Evolutionary conservation across 129 eudicot species (phyloP), one percentile per base, ranked within the genome.

Genomic region (Escallonia herrerae): DNA sequence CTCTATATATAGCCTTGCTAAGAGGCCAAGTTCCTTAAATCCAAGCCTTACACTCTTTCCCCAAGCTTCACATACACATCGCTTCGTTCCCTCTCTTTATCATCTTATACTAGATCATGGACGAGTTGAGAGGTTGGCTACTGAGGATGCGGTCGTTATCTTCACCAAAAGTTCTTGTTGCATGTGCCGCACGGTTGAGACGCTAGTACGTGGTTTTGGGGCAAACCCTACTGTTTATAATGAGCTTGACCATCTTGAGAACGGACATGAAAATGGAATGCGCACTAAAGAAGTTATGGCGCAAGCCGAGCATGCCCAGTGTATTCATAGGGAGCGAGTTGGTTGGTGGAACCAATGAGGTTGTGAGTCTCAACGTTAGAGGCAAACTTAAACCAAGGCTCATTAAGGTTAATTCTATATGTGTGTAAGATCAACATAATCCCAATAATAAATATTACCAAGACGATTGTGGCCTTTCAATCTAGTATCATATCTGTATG

Each of bases 321-420:
- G 84, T 80, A 15, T 80, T 22, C 57, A 80, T 80, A 8, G 81
- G 84, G 37, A 71, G 76, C 56, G 78, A 80, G 68, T 50, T 80
- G 45, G 66, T 80, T 62, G 84, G 84, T 51, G 84, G 84, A 67
- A 46, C 75, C 7, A 72, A 62, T 11, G 84, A 80, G 70, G 78
- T 80, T 64, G 72, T 80, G 78, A 58, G 78, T 4, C 84, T 80
- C 56, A 70, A 76, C 52, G 65, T 80, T 57, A 54, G 58, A 63
- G 58, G 78, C 73, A 15, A 7, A 51, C 74, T 80, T 48, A 55
- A 56, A 45, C 75, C 84, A 10, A 40, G 71, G 54, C 81, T 80
- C 46, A 63, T 75, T 15, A 65, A 76, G 68, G 84, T 81, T 58
- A 80, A 80, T 8, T 78, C 84, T n/a, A n/a, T n/a, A n/a, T n/a